Evolutionary conservation across 805 yeast species (phyloP), one percentile per base, ranked within the genome.

Genomic region (Candida fluviatilis): DNA sequence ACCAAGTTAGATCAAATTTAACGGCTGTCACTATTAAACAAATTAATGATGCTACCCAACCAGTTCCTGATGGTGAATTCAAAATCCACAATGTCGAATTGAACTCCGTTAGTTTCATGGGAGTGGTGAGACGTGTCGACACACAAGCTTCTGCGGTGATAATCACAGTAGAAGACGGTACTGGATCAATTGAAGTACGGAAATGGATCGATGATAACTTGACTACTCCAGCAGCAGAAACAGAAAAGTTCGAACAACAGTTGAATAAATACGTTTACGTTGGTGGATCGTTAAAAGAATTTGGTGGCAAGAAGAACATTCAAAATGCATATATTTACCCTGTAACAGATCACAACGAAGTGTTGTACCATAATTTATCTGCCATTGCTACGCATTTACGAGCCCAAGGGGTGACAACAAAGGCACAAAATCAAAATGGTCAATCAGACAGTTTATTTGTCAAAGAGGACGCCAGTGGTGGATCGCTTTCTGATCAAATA

Each of bases 1-100:
- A 48, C 29, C 57, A 48, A 36, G 42, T 45, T 12, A 54, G 66
- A 23, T 46, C 58, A 2, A 47, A 54, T 19, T 45, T 64, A 32
- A 66, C 70, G 3, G 90, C 95, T 2, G 88, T 83, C 10, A 84
- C 95, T 1, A 78, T 84, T 49, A 84, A 82, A 52, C 85, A 82
- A 57, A 71, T 84, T 42, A 66, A 73, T 41, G 86, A 81, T 37
- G 73, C 84, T 3, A 65, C 71, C 12, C 85, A 78, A 41, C 62
- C 68, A 3, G 73, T 76, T 3, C 84, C 82, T 29, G 95, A 84
- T 54, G 84, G 83, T 10, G 83, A 82, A 4, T 84, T 74, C 55
- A 67, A 62, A 19, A 60, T 78, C 24, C 71, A 78, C 50, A 78
- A 78, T 32, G 73, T 82, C 29, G 82, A 80, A 39, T 59, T 84